A percentile compares a stretch with the other conserved stretches of the same genome.
These are phyloP conservation scores for Deinandra increscens DNA, from an alignment of 129 eudicot species.

Conservation along the genomic window DNA sequence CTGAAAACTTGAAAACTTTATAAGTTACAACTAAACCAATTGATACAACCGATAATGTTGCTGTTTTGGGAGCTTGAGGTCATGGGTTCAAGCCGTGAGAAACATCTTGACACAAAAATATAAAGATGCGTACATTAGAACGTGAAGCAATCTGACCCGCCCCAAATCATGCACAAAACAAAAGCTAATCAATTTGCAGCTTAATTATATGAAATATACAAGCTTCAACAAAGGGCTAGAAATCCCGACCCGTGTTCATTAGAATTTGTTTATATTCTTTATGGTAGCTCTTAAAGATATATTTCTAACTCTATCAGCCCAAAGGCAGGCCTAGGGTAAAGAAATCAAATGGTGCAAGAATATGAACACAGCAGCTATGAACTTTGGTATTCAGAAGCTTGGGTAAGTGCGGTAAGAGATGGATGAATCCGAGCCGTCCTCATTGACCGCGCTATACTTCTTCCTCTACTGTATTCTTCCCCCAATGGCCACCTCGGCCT, in stretches of 20 bases:
- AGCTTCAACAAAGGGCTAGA: background rate
- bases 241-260: background rate
- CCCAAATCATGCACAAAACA: no score
- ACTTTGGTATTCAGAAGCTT: constrained; percentile 53
- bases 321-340: background rate
- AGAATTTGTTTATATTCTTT: background rate
- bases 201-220: no score
- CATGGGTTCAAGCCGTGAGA: no score
- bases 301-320: background rate
- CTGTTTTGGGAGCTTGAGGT: no score
- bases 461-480: constrained; percentile 81
- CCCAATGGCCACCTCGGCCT: constrained; percentile 99
- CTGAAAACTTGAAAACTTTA: no score
- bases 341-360: constrained; percentile 3
- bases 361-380: constrained; percentile 18
- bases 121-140: no score
- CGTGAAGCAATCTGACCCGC: no score
- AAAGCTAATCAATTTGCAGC: no score
- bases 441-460: constrained; percentile 80
- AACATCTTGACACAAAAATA: no score
- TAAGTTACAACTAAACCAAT: no score
- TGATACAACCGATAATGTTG: no score
- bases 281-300: background rate
- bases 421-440: constrained; percentile 86
- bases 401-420: constrained; percentile 80